A percentile compares a stretch with the other conserved stretches of the same genome.
These are phyloP conservation scores for Pythium rishiriense DNA, from an alignment of 352 stramenopile genomes.

Conservation along the genomic window DNA sequence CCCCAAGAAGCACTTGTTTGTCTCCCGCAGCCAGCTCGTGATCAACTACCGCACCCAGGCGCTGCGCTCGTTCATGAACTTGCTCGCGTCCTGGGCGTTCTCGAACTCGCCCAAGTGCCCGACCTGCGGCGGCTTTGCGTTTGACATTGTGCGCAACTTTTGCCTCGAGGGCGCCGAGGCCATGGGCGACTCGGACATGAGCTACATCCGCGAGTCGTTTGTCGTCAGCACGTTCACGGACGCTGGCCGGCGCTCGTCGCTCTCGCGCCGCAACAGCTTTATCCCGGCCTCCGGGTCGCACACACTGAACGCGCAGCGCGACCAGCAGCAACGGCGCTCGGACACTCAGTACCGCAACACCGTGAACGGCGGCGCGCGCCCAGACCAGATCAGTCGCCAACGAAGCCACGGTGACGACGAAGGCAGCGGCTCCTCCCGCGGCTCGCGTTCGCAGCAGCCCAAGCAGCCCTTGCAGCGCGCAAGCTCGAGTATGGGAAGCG, in stretches of 20 bases:
- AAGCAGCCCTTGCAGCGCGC: not conserved
- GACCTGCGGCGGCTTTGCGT: constrained; percentile 78
- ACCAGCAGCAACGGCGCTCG: constrained; percentile 8
- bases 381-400: constrained; percentile 7
- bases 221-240: constrained; percentile 55
- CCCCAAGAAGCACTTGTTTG: constrained; percentile 86
- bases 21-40: constrained; percentile 67
- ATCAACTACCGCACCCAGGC: constrained; percentile 86
- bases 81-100: constrained; percentile 81
- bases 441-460: not conserved
- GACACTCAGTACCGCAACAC: constrained; percentile 18
- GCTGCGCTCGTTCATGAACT: constrained; percentile 80
- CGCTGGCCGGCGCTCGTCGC: constrained; percentile 29
- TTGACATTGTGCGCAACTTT: constrained; percentile 82
- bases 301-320: constrained; percentile 31
- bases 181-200: constrained; percentile 59
- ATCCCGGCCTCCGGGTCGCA: constrained; percentile 45
- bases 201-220: constrained; percentile 67
- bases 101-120: constrained; percentile 83
- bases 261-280: constrained; percentile 48
- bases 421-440: constrained; percentile 2
- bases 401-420: not conserved
- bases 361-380: not conserved
- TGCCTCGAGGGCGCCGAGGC: constrained; percentile 59
- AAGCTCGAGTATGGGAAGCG: not conserved